Percentiles rank a stretch among this genome's conserved stretches.
These are phyloP conservation scores for Vaccinium darrowii DNA, from an alignment of 148 eudicot genomes.

Conservation along the genomic window DNA sequence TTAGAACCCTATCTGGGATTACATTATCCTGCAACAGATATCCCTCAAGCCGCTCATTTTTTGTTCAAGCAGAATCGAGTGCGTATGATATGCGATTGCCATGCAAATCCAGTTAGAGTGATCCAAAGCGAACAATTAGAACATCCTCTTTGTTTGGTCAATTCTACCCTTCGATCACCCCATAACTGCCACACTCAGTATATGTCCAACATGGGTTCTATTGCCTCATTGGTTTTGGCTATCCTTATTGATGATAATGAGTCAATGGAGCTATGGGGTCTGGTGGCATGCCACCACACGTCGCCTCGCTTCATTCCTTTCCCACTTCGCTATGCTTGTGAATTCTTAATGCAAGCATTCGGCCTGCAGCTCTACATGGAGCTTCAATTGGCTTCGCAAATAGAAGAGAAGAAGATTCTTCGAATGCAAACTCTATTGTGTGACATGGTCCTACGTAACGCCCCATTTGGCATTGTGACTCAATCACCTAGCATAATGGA, in stretches of 20 bases:
- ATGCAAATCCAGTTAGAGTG: slow-evolving; percentile 29
- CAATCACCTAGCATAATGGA: slow-evolving; percentile 46
- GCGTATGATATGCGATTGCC: slow-evolving; percentile 37
- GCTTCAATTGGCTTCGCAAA: slow-evolving; percentile 37
- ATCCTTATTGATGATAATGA: slow-evolving; percentile 24
- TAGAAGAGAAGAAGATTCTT: slow-evolving; percentile 33
- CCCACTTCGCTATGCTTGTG: slow-evolving; percentile 41
- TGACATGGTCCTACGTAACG: slow-evolving; percentile 45
- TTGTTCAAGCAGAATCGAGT: slow-evolving; percentile 45
- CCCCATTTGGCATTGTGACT: slow-evolving; percentile 38
- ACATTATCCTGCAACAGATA: slow-evolving; percentile 48
- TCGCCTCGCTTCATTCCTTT: slow-evolving; percentile 35
- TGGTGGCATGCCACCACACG: slow-evolving; percentile 43
- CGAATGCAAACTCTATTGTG: slow-evolving; percentile 38
- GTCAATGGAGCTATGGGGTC: slow-evolving; percentile 40
- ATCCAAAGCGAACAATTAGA: slow-evolving; percentile 27
- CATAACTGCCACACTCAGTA: slow-evolving; percentile 36
- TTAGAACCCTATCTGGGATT: slow-evolving; percentile 42
- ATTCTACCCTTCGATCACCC: slow-evolving; percentile 45
- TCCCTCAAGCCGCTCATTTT: slow-evolving; percentile 46
- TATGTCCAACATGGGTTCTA: slow-evolving; percentile 43
- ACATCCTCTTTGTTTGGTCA: slow-evolving; percentile 37
- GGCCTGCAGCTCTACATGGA: slow-evolving; percentile 42
- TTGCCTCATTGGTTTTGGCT: slow-evolving; percentile 42
- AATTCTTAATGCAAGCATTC: slow-evolving; percentile 43